These are phyloP conservation scores for Magnolia kwangsiensis DNA, from an alignment of 164 flowering plant genomes.

Conservation along the genomic window DNA sequence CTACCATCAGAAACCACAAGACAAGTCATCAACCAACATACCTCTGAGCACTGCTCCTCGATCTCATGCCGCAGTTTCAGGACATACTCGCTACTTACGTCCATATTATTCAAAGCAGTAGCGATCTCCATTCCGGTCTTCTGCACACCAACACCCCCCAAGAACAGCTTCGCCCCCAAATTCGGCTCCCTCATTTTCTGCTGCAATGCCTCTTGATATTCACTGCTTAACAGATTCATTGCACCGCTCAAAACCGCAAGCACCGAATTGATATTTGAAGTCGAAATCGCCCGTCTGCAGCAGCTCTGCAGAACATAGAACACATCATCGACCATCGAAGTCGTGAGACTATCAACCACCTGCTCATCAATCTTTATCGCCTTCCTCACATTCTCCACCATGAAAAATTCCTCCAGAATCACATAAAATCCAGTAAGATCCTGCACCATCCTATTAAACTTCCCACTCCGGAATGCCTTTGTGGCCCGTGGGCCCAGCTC, in stretches of 20 bases:
- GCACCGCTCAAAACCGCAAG: constrained; percentile 74
- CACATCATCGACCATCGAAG: constrained; percentile 97
- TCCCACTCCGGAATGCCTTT: constrained; percentile 79
- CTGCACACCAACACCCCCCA: constrained; percentile 86
- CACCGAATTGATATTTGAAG: constrained; percentile 84
- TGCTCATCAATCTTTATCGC: constrained; percentile 89
- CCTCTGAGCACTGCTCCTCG: constrained; percentile 89
- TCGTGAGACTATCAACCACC: constrained; percentile 81
- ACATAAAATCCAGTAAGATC: constrained; percentile 90
- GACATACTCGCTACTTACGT: constrained; percentile 85
- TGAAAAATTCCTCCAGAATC: constrained; percentile 82
- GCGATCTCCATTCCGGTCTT: constrained; percentile 90
- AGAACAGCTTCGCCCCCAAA: constrained; percentile 70
- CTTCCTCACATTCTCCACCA: constrained; percentile 97
- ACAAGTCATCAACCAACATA: constrained; percentile 21
- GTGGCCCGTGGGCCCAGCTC: constrained; percentile 81
- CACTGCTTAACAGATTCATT: constrained; percentile 69
- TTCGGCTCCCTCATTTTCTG: constrained; percentile 83
- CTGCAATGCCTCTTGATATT: constrained; percentile 87
- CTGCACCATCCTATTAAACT: constrained; percentile 68
- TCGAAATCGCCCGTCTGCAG: constrained; percentile 82
- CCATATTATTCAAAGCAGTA: constrained; percentile 86
- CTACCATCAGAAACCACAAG: background rate
- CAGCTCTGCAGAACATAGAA: constrained; percentile 94
- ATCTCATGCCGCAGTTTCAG: constrained; percentile 80